Evolutionary conservation across 1,284 basidiomycete species (phyloP).

Genomic region (Rhodotorula sp.): DNA sequence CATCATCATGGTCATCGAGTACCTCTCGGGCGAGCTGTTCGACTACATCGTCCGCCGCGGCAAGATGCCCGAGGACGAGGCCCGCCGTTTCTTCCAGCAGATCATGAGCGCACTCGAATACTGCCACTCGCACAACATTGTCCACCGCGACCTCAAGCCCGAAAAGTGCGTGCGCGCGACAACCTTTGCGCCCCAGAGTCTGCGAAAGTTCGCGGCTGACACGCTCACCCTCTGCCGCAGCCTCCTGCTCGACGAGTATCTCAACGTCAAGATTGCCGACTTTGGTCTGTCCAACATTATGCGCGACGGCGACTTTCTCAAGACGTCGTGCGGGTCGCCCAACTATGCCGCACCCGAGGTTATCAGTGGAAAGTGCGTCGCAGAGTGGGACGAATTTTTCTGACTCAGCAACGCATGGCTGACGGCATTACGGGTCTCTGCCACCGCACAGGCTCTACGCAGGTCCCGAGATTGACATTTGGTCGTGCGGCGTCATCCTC

Average conservation of each 20-base stretch:
- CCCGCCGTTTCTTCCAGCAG: conserved; percentile 91
- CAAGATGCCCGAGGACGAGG: conserved; percentile 78
- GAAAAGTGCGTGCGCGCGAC: conserved; percentile 64
- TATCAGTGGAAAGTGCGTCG: conserved; percentile 71
- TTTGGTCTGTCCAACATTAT: conserved; percentile 93
- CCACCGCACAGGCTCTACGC: conserved; percentile 67
- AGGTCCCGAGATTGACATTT: conserved; percentile 95
- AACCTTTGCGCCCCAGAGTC: too few relatives aligned
- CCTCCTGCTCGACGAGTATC: conserved; percentile 56
- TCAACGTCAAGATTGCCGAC: conserved; percentile 86
- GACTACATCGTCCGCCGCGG: conserved; percentile 91
- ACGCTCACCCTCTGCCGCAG: conserved; percentile 40
- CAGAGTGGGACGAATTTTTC: too few relatives aligned
- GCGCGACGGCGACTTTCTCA: conserved; percentile 89
- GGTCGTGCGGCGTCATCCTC: conserved; percentile 92
- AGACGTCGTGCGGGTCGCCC: conserved; percentile 91
- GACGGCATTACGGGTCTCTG: neutral
- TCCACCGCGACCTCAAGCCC: conserved; percentile 92
- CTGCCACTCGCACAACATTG: conserved; percentile 89
- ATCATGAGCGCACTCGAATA: conserved; percentile 95
- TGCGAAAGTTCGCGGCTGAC: neutral
- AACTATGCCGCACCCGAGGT: conserved; percentile 97
- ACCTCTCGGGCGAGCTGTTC: conserved; percentile 80
- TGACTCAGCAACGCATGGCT: neutral
- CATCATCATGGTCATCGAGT: conserved; percentile 92